A percentile compares a stretch with the other conserved stretches of the same genome.
Conservation (phyloP, 306 rosid species). For the Pyrus betulifolia region DNA sequence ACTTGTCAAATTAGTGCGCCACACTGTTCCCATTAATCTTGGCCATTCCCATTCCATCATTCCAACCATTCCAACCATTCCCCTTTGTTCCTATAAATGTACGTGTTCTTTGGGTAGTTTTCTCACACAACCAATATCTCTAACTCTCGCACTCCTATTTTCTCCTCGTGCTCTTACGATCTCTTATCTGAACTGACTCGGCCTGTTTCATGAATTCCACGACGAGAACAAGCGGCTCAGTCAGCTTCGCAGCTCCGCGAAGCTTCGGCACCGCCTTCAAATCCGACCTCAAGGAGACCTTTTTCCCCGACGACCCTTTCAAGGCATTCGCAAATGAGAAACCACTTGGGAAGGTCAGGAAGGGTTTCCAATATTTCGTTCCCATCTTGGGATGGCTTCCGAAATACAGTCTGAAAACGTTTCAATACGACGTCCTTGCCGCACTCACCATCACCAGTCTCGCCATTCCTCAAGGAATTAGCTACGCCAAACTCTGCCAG, state of each 20-base stretch:
- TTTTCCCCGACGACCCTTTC: conserved; percentile 68
- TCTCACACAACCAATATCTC: neutral
- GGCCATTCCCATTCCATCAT: neutral
- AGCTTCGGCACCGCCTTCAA: conserved; percentile 23
- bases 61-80: neutral
- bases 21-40: neutral
- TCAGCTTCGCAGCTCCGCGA: conserved; percentile 39
- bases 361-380: conserved; percentile 44
- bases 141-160: no score
- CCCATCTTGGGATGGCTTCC: conserved; percentile 77
- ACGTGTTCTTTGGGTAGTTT: neutral
- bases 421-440: conserved; percentile 55
- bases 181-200: neutral
- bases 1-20: no score
- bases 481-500: conserved; percentile 66
- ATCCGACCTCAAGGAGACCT: conserved; percentile 45
- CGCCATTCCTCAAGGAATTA: conserved; percentile 95
- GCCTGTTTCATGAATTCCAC: neutral
- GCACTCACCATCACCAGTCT: conserved; percentile 80
- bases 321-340: conserved; percentile 28
- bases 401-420: conserved; percentile 20
- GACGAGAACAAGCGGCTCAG: conserved; percentile 13
- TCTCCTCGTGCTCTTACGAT: neutral
- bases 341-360: neutral
- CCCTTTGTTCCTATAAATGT: neutral